phyloP scores from a whole-genome alignment of 768 basidiomycete species.

The Suillus alpinus region DNA sequence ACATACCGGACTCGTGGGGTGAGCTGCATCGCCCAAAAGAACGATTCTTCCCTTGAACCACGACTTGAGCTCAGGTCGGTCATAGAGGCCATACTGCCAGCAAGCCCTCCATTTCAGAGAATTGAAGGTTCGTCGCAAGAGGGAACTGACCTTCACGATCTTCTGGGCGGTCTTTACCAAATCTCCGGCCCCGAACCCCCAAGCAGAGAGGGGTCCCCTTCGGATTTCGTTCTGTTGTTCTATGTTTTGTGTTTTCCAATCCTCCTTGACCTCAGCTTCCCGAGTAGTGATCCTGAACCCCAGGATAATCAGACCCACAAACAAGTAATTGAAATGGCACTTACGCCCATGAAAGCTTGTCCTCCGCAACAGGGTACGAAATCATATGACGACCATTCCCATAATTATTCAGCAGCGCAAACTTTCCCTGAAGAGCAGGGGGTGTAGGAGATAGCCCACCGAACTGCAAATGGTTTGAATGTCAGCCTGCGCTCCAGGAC shows the following conservation, averaged over 20 bases:
- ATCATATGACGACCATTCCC: constrained; percentile 38
- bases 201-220: constrained; percentile 14
- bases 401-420: constrained; percentile 32
- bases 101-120: background rate
- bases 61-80: constrained; percentile 37
- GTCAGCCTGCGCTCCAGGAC: background rate
- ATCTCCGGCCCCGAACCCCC: constrained; percentile 18
- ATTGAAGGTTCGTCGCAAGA: background rate
- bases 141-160: constrained; percentile 15
- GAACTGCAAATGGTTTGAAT: constrained; percentile 21
- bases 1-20: constrained; percentile 44
- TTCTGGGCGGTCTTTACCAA: constrained; percentile 13
- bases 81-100: constrained; percentile 40
- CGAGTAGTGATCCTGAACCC: constrained; percentile 4
- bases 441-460: constrained; percentile 33
- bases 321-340: constrained; percentile 7
- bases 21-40: constrained; percentile 45
- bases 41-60: constrained; percentile 43
- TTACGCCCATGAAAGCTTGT: constrained; percentile 37
- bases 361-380: constrained; percentile 31
- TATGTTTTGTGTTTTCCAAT: constrained; percentile 38
- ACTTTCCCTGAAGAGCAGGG: constrained; percentile 11
- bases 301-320: background rate
- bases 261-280: constrained; percentile 38
- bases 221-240: constrained; percentile 18